Percentiles rank a stretch among this genome's conserved stretches.
These are phyloP conservation scores for Ceratobasidium sp. DNA, from an alignment of 1,284 basidiomycete species.

Conservation along the genomic window DNA sequence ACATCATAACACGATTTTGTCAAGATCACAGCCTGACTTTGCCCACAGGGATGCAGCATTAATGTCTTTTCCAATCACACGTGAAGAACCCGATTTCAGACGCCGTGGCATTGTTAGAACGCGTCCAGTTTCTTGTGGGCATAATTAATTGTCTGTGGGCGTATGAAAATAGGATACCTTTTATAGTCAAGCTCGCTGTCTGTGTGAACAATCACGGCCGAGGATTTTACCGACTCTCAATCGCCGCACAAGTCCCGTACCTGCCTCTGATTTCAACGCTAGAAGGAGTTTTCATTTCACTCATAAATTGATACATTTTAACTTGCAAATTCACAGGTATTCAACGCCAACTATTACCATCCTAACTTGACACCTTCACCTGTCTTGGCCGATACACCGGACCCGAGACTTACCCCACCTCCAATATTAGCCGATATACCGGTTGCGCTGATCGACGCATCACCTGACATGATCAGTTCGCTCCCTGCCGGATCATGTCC, in stretches of 20 bases:
- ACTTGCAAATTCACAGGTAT: too few relatives aligned
- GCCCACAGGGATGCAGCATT: not conserved
- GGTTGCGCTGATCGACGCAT: not conserved
- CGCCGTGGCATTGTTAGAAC: too few relatives aligned
- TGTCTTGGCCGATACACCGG: not conserved
- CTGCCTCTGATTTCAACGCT: too few relatives aligned
- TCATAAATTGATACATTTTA: too few relatives aligned
- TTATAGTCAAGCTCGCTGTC: not conserved
- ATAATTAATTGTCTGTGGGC: too few relatives aligned
- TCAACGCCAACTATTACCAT: not conserved
- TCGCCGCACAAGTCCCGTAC: too few relatives aligned
- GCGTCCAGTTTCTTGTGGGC: too few relatives aligned
- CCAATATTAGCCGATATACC: not conserved
- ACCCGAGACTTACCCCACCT: not conserved
- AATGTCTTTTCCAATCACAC: not conserved
- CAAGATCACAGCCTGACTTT: too few relatives aligned
- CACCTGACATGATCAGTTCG: not conserved
- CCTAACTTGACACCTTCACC: not conserved
- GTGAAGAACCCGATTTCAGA: not conserved
- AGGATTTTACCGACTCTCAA: not conserved
- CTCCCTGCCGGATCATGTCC: constrained; percentile 8
- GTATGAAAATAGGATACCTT: too few relatives aligned
- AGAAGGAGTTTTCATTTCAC: too few relatives aligned
- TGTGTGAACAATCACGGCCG: not conserved
- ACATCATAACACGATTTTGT: not conserved